phyloP scores from a whole-genome alignment of 2,329 filamentous ascomycete genomes.

The Paracorniculantispora psalliotae region DNA sequence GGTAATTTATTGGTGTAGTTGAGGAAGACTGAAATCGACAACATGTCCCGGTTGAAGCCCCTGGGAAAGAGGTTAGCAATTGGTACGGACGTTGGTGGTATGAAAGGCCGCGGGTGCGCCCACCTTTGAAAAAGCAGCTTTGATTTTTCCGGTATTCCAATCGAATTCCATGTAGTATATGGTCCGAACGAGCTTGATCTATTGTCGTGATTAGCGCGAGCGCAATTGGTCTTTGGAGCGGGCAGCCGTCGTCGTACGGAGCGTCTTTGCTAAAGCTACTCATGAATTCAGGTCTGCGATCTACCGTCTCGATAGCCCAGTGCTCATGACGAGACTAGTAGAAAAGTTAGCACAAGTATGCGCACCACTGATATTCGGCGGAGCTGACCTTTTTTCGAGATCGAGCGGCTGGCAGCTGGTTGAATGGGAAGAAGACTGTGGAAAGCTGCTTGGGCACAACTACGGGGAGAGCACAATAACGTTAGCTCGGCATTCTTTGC shows the following conservation, averaged over 20 bases:
- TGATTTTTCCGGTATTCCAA: constrained; percentile 42
- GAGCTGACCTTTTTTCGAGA: background rate
- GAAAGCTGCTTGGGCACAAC: background rate
- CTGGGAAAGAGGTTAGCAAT: constrained; percentile 25
- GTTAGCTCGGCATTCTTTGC: background rate
- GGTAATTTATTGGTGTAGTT: constrained; percentile 39
- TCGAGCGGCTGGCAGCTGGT: background rate
- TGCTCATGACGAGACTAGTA: constrained; percentile 27
- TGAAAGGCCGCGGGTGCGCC: constrained; percentile 4
- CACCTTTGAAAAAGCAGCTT: constrained; percentile 53
- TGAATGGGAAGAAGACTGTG: constrained; percentile 7
- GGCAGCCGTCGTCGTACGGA: constrained; percentile 25
- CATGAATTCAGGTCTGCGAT: constrained; percentile 45
- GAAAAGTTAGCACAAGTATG: background rate
- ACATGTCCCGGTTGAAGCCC: constrained; percentile 49
- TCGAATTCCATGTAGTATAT: constrained; percentile 37
- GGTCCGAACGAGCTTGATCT: constrained; percentile 46
- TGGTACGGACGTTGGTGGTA: background rate
- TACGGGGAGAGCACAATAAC: background rate
- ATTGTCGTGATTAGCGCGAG: background rate
- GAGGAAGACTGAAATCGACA: constrained; percentile 50
- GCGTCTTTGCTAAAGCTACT: constrained; percentile 40
- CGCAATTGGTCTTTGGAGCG: background rate
- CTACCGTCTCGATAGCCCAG: constrained; percentile 59
- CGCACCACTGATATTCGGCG: background rate